Percentiles rank a stretch among this genome's conserved stretches.
Evolutionary conservation across 1,284 basidiomycete species (phyloP).

Genomic region (Trametes pubescens): DNA sequence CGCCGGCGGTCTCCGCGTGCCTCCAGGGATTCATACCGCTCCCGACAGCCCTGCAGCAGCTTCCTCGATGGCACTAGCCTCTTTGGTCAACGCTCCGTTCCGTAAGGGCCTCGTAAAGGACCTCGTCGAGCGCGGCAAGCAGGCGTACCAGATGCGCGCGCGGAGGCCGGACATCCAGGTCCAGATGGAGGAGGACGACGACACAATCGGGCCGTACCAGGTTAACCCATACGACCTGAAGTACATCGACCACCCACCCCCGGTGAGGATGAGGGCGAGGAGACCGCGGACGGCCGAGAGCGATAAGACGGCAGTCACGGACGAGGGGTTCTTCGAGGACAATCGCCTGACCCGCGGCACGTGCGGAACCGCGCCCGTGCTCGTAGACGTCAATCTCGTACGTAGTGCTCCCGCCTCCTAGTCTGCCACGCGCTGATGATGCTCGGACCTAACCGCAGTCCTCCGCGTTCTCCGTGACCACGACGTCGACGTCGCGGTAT

Average conservation of each 20-base stretch:
- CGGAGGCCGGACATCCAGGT: slow-evolving; percentile 18
- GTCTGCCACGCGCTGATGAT: slow-evolving; percentile 5
- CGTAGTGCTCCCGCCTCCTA: slow-evolving; percentile 15
- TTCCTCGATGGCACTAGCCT: slow-evolving; percentile 37
- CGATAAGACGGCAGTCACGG: slow-evolving; percentile 30
- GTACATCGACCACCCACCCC: slow-evolving; percentile 14
- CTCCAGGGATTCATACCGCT: slow-evolving; percentile 32
- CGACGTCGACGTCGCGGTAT: slow-evolving; percentile 58
- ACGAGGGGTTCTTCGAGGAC: slow-evolving; percentile 44
- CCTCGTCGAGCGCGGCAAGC: slow-evolving; percentile 24
- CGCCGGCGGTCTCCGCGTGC: slow-evolving; percentile 25
- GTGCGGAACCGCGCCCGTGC: slow-evolving; percentile 38
- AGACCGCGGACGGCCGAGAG: slow-evolving; percentile 12
- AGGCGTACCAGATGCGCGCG: slow-evolving; percentile 19
- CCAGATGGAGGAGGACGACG: background rate
- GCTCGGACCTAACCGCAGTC: slow-evolving; percentile 40
- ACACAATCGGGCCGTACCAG: slow-evolving; percentile 5
- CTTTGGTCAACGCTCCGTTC: slow-evolving; percentile 27
- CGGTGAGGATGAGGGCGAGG: slow-evolving; percentile 9
- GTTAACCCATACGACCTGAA: slow-evolving; percentile 15
- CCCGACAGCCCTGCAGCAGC: slow-evolving; percentile 36
- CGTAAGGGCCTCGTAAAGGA: slow-evolving; percentile 25
- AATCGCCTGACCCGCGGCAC: slow-evolving; percentile 35
- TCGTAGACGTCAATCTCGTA: slow-evolving; percentile 45
- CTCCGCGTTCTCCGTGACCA: slow-evolving; percentile 60